Percentiles rank a stretch among this genome's conserved stretches.
Conservation (phyloP, 805 yeast species). For the Wickerhamomyces ciferrii region DNA sequence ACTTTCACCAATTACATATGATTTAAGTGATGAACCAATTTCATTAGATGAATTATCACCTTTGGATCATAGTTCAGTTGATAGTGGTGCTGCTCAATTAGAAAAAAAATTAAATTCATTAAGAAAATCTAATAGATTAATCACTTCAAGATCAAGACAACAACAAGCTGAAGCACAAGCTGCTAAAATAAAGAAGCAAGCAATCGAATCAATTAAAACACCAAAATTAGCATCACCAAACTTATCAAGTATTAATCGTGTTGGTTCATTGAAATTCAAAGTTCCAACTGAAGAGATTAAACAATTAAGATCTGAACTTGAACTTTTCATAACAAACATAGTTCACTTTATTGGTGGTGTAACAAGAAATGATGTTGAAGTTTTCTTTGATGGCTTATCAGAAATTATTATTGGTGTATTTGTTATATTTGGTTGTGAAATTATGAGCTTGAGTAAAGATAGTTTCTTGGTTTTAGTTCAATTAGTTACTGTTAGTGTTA, state of each 20-base stretch:
- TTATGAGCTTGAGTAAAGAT: background rate
- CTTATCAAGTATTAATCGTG: too few species aligned
- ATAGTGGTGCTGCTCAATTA: background rate
- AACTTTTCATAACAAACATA: background rate
- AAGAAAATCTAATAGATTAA: background rate
- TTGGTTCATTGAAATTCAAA: background rate
- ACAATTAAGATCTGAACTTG: background rate
- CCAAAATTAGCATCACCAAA: too few species aligned
- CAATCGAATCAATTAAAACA: too few species aligned
- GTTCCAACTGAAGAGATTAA: background rate
- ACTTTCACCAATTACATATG: background rate
- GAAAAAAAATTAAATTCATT: background rate
- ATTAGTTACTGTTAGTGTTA: background rate
- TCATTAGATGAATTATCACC: background rate
- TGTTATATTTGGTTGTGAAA: background rate
- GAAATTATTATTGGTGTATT: background rate
- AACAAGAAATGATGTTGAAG: background rate
- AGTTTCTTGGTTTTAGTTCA: background rate
- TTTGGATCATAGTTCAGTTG: background rate
- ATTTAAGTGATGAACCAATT: background rate
- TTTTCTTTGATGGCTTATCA: background rate
- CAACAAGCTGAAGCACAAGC: background rate
- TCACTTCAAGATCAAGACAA: background rate
- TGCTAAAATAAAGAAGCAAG: too few species aligned
- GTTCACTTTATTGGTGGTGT: background rate